Evolutionary conservation across 352 stramenopile genomes (phyloP).

Genomic region (Phytopythium litorale): DNA sequence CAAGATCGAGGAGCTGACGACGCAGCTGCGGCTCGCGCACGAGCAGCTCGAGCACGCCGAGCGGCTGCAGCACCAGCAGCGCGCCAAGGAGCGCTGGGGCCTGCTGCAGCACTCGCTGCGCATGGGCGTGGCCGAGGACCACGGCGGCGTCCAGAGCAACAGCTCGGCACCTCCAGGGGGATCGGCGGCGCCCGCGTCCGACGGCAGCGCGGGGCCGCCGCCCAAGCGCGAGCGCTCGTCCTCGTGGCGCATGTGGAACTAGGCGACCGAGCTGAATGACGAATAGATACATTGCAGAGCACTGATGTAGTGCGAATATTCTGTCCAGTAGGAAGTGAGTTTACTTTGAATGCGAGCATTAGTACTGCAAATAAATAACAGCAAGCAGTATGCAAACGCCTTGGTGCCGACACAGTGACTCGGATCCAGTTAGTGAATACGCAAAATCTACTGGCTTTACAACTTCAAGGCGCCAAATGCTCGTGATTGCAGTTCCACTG

Average conservation of each 20-base stretch:
- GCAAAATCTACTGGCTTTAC: background rate
- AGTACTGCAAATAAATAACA: background rate
- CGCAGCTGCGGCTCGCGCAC: constrained; percentile 47
- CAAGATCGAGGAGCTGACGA: constrained; percentile 74
- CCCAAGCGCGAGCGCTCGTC: constrained; percentile 19
- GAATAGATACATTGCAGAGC: background rate
- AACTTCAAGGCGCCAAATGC: background rate
- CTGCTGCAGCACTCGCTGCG: constrained; percentile 4
- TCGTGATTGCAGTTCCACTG: background rate
- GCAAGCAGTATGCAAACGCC: background rate
- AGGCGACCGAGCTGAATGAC: background rate
- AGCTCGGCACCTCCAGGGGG: background rate
- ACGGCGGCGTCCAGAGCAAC: background rate
- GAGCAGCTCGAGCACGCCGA: constrained; percentile 19
- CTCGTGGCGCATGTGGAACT: constrained; percentile 36
- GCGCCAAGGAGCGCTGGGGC: constrained; percentile 1
- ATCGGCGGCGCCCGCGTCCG: background rate
- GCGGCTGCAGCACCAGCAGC: constrained; percentile 6
- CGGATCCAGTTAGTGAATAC: too few relatives aligned
- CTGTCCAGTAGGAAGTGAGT: background rate
- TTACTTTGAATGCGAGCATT: background rate
- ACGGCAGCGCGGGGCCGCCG: background rate
- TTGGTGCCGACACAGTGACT: too few relatives aligned
- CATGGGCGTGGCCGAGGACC: background rate
- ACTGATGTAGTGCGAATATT: background rate